These are phyloP conservation scores for Fusarium denticulatum DNA, from an alignment of 2,329 filamentous ascomycete species.

Conservation along the genomic window DNA sequence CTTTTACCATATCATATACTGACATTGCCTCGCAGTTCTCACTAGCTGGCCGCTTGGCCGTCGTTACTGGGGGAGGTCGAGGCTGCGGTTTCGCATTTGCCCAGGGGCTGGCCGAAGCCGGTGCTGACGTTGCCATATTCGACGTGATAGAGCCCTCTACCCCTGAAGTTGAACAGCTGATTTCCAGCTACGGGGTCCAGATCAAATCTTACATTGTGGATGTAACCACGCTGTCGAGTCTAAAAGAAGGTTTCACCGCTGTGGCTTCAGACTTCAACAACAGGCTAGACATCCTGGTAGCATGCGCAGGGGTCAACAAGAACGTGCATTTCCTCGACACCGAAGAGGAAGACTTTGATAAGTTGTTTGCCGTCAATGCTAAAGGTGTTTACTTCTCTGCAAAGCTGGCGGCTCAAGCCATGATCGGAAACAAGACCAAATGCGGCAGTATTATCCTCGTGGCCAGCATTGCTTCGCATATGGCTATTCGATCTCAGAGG, in stretches of 20 bases:
- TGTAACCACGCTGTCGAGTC: slow-evolving; percentile 56
- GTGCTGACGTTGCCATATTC: slow-evolving; percentile 65
- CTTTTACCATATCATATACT: background rate
- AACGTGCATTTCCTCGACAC: slow-evolving; percentile 68
- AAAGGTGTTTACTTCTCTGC: slow-evolving; percentile 70
- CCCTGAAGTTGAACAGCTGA: slow-evolving; percentile 56
- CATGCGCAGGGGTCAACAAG: slow-evolving; percentile 68
- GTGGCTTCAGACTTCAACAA: slow-evolving; percentile 57
- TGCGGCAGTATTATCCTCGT: slow-evolving; percentile 63
- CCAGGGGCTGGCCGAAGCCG: slow-evolving; percentile 66
- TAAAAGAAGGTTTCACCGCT: slow-evolving; percentile 61
- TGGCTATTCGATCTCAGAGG: slow-evolving; percentile 60
- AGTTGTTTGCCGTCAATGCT: slow-evolving; percentile 72
- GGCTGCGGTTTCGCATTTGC: slow-evolving; percentile 71
- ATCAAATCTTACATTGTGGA: slow-evolving; percentile 62
- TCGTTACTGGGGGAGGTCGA: slow-evolving; percentile 63
- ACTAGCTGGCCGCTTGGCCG: slow-evolving; percentile 56
- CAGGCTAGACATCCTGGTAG: slow-evolving; percentile 64
- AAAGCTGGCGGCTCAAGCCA: slow-evolving; percentile 59
- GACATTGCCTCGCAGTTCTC: slow-evolving; percentile 50
- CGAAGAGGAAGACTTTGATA: slow-evolving; percentile 71
- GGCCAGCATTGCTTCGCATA: slow-evolving; percentile 62
- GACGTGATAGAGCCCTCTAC: slow-evolving; percentile 65
- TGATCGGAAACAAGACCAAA: slow-evolving; percentile 61
- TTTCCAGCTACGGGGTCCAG: slow-evolving; percentile 53